Conservation (phyloP, 768 basidiomycete species). For the Gelatoporia subvermispora region DNA sequence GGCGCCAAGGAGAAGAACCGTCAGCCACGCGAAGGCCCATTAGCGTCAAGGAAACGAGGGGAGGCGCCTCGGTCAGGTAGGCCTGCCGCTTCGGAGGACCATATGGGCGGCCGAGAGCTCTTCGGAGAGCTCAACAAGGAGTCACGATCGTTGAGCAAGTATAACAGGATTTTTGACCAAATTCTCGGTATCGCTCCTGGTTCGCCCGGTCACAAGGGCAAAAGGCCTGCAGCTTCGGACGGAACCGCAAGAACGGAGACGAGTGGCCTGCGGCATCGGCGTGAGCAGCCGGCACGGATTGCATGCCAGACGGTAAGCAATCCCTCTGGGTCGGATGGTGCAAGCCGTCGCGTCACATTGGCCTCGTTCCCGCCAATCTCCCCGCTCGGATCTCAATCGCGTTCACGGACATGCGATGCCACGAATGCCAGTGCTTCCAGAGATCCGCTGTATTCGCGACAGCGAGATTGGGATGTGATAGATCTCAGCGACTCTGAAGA, state of each 20-base stretch:
- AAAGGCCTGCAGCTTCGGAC: background rate
- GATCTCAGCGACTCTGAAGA: slow-evolving; percentile 5
- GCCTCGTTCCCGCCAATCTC: background rate
- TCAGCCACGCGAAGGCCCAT: too few species aligned
- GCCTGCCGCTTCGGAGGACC: too few species aligned
- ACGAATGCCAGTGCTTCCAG: background rate
- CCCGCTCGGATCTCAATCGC: background rate
- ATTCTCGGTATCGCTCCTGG: background rate
- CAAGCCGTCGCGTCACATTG: background rate
- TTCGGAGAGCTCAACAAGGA: too few species aligned
- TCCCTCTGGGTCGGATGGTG: background rate
- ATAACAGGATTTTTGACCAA: background rate
- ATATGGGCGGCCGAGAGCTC: too few species aligned
- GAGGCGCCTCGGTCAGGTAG: too few species aligned
- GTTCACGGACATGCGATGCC: too few species aligned
- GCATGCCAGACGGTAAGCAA: background rate
- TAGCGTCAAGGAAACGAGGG: too few species aligned
- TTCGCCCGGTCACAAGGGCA: background rate
- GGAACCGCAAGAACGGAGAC: too few species aligned
- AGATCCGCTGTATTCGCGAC: background rate
- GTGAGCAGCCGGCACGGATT: background rate
- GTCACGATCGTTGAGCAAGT: too few species aligned
- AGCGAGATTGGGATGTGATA: background rate
- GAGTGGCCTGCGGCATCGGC: background rate
- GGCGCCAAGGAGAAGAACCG: too few species aligned